Percentiles rank a stretch among this genome's conserved stretches.
Evolutionary conservation across 805 yeast species (phyloP).

Genomic region (Scheffersomyces lignosus): DNA sequence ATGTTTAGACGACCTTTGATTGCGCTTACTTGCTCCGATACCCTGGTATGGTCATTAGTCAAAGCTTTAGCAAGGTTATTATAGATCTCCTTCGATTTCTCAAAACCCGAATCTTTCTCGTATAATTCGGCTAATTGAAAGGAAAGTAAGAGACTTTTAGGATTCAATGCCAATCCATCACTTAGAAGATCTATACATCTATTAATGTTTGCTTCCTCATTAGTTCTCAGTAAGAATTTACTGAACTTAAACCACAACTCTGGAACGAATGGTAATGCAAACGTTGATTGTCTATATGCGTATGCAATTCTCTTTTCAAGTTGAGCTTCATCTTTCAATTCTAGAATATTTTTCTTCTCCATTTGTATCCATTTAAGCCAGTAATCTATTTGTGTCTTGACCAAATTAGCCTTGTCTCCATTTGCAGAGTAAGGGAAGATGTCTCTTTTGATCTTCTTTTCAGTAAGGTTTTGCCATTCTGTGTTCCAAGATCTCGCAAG

Average conservation of each 20-base stretch:
- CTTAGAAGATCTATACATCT: slow-evolving; percentile 48
- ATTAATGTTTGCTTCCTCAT: slow-evolving; percentile 40
- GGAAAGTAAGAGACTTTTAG: slow-evolving; percentile 65
- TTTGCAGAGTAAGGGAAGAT: slow-evolving; percentile 25
- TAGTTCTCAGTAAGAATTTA: slow-evolving; percentile 31
- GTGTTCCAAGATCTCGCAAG: slow-evolving; percentile 74
- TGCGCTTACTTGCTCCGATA: slow-evolving; percentile 20
- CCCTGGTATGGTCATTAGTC: slow-evolving; percentile 33
- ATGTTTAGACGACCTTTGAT: slow-evolving; percentile 16
- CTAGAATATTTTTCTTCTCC: slow-evolving; percentile 73
- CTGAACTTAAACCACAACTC: slow-evolving; percentile 74
- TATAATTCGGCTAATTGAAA: slow-evolving; percentile 67
- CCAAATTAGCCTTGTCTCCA: slow-evolving; percentile 16
- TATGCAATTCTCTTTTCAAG: slow-evolving; percentile 61
- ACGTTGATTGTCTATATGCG: slow-evolving; percentile 70
- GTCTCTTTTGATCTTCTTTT: slow-evolving; percentile 45
- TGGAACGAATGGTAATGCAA: slow-evolving; percentile 61
- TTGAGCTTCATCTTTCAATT: slow-evolving; percentile 46
- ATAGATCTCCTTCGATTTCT: slow-evolving; percentile 51
- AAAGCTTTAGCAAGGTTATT: slow-evolving; percentile 51
- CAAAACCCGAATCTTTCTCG: slow-evolving; percentile 57
- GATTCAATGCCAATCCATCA: slow-evolving; percentile 63
- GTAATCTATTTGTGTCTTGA: slow-evolving; percentile 44
- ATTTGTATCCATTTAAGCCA: slow-evolving; percentile 81
- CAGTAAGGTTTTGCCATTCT: slow-evolving; percentile 64